Evolutionary conservation across 1,284 basidiomycete genomes (phyloP), one percentile per base, ranked within the genome.

Genomic region (Inonotus hispidus): DNA sequence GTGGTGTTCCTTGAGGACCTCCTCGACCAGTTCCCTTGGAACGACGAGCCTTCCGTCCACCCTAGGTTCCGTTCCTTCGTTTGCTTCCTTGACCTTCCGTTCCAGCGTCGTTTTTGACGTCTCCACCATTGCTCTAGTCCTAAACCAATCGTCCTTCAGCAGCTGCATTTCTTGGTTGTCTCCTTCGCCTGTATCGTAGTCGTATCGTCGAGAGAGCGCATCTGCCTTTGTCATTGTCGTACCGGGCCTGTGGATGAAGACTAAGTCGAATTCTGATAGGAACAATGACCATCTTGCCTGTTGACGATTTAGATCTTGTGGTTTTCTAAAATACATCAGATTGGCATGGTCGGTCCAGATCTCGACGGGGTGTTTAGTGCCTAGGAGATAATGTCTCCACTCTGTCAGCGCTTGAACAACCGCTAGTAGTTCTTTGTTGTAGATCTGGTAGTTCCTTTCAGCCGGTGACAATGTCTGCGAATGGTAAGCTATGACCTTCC

Each of bases 381-480:
- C 19, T 21, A n/a, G 25, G 11, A 49, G 25, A 19, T 49, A 49
- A 3, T 23, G 25, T 23, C 46, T n/a, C 19, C 25, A 23, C 14
- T 49, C 46, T 13, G 13, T 23, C 16, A 49, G 19, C 4, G 52
- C 58, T 27, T 14, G 25, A 5, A 60, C 29, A 14, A 77, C 70
- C 0, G 74, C 73, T 1, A 75, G 19, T 55, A 79, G 46, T 57
- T 79, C 75, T 45, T 75, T 72, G 63, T 79, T 73, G 60, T 74
- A 70, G 45, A 73, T 71, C n/a, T 67, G 61, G 62, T 75, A 78
- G 63, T 77, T 78, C 1, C 65, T 56, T 61, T 76, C 69, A 1
- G 73, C 66, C 0, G 66, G 29, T 7, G 13, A 50, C 14, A 74
- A 58, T 21, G 65, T 64, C 3, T 68, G 57, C 3, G 71, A 73